Percentiles rank a stretch among this genome's conserved stretches.
These are phyloP conservation scores for Rubia tinctorum DNA, from an alignment of 305 asterid species.

Conservation along the genomic window DNA sequence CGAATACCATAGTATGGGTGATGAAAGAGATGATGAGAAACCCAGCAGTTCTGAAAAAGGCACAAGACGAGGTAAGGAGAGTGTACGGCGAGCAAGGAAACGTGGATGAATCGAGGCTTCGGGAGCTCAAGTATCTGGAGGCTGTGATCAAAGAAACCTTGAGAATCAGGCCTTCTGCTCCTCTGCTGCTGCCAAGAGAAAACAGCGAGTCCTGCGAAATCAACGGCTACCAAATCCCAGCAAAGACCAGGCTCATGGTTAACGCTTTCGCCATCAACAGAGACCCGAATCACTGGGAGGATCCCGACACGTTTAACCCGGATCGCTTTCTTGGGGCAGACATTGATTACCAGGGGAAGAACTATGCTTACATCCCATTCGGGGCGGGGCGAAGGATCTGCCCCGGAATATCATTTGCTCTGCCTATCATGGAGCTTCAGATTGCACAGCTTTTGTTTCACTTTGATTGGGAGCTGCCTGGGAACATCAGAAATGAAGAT, in stretches of 20 bases:
- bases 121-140: not conserved
- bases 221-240: not conserved
- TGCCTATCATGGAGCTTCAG: conserved; percentile 1
- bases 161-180: not conserved
- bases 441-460: conserved; percentile 8
- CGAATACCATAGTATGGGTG: not conserved
- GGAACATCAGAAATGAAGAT: conserved; percentile 1
- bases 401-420: conserved; percentile 5
- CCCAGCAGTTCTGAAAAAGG: not conserved
- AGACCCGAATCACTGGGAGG: conserved; percentile 4
- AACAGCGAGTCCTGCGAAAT: not conserved
- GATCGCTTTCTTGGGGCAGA: conserved; percentile 3
- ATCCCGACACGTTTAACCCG: conserved; percentile 7
- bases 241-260: not conserved
- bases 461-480: conserved; percentile 12
- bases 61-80: not conserved
- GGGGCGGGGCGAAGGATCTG: conserved; percentile 12
- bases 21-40: not conserved
- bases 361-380: not conserved
- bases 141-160: conserved; percentile 3
- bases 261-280: conserved; percentile 1
- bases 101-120: not conserved
- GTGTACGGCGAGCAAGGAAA: not conserved
- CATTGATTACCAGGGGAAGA: conserved; percentile 5
- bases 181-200: not conserved